Conservation (phyloP, 1,284 basidiomycete genomes). For the Sanghuangporus sanghuang region DNA sequence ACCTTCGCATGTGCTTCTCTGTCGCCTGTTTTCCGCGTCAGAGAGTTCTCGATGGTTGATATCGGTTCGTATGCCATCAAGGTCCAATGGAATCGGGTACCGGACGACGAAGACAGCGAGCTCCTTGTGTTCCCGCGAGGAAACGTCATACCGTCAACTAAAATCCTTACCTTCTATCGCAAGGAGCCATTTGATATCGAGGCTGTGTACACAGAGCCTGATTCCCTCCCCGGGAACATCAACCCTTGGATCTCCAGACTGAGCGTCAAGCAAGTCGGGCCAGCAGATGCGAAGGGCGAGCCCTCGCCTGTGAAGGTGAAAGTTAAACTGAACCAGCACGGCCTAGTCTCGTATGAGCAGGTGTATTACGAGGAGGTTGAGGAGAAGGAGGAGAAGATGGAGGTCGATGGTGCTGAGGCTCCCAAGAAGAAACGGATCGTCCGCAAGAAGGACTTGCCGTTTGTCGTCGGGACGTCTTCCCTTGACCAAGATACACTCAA, state of each 20-base stretch:
- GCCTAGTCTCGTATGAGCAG: conserved; percentile 79
- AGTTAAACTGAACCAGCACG: conserved; percentile 81
- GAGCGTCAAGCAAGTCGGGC: conserved; percentile 73
- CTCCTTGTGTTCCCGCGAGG: conserved; percentile 81
- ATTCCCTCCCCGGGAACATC: conserved; percentile 65
- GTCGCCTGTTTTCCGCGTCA: conserved; percentile 92
- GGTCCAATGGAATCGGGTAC: conserved; percentile 75
- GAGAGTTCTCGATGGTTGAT: conserved; percentile 86
- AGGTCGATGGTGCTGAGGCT: conserved; percentile 42
- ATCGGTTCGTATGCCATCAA: conserved; percentile 83
- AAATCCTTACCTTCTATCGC: conserved; percentile 92
- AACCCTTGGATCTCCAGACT: conserved; percentile 82
- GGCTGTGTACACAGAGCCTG: conserved; percentile 72
- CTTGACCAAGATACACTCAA: conserved; percentile 64
- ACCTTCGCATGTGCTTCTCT: conserved; percentile 94
- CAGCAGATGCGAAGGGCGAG: conserved; percentile 62
- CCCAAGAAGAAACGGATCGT: conserved; percentile 81
- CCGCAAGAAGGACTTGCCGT: conserved; percentile 77
- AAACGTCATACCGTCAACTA: conserved; percentile 85
- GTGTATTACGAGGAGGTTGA: conserved; percentile 84
- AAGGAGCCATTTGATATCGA: conserved; percentile 83
- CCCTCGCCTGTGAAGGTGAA: conserved; percentile 83
- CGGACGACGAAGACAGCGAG: conserved; percentile 82
- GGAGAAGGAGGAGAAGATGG: conserved; percentile 76
- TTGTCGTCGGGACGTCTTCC: conserved; percentile 58